Evolutionary conservation across 1,139 yeast species (phyloP), one percentile per base, ranked within the genome.

Genomic region (Nakaseomyces kungkrabaensis): DNA sequence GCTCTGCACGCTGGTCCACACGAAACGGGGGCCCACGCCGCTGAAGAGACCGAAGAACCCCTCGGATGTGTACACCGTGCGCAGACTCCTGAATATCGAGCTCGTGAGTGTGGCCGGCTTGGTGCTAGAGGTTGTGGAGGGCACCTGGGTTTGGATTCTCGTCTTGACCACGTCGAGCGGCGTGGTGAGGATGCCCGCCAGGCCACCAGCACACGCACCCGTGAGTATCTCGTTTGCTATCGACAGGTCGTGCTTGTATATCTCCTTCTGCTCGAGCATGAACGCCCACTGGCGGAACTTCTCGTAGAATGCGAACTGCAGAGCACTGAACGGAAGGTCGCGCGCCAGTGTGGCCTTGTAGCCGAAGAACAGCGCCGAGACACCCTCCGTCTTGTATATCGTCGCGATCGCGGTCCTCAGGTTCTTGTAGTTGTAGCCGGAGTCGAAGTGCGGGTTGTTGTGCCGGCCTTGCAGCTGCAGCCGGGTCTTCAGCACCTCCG

Each of bases 121-220:
- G 38, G 11, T 6, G 9, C 7, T 4, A 2, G 24, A 17, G 1
- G 49, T n/a, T 24, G 53, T 44, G 52, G 57, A 54, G 32, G 60
- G 51, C 33, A 56, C 59, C 57, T 82, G 87, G 0, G 97, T 90
- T 68, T 90, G 98, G 47, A 88, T 81, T 59, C 97, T 75, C 1
- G 99, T 92, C 68, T 92, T 92, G 48, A 94, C 83, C 33, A 92
- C 98, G 62, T 92, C 98, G 54, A 89, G 70, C 0, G 95, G 95
- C 0, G 95, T 85, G 1, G 95, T 86, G 7, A 82, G 60, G 0
- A 81, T 78, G 1, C 98, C 98, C 0, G 98, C 96, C 40, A 90
- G 71, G 1, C 97, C 97, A 56, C 99, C 99, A 1, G 98, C 98
- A 0, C 88, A 81, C 0, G 97, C 97, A 51, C 98, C 98, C 0